Conservation (phyloP, 257 asterid species). For the Vinca minor region DNA sequence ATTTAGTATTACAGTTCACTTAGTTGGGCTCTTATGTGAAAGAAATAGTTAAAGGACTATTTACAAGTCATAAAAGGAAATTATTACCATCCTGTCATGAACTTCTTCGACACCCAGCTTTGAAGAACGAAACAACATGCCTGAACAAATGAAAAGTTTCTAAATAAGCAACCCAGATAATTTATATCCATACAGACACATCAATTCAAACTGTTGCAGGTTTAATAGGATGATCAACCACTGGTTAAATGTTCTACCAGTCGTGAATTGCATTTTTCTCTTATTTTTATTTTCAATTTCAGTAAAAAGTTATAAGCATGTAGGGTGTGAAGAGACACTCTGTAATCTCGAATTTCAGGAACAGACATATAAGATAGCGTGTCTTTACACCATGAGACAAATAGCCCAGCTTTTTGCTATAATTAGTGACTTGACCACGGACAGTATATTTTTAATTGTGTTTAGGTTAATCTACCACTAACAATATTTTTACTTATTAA, state of each 20-base stretch:
- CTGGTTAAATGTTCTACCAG: neutral
- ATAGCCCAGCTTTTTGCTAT: neutral
- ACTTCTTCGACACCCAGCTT: slow-evolving; percentile 89
- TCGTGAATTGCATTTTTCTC: neutral
- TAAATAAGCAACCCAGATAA: neutral
- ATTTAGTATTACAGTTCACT: neutral
- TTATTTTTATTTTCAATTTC: neutral
- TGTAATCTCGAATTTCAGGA: too few species aligned
- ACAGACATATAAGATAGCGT: too few species aligned
- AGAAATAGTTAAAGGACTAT: neutral
- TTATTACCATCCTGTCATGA: slow-evolving; percentile 92
- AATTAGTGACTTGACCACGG: neutral
- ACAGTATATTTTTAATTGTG: neutral
- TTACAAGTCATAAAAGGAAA: slow-evolving; percentile 9
- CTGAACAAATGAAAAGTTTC: slow-evolving; percentile 30
- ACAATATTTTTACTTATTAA: neutral
- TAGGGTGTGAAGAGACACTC: neutral
- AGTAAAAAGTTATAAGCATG: neutral
- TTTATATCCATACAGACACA: neutral
- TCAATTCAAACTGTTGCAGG: neutral
- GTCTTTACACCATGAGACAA: neutral
- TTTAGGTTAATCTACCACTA: neutral
- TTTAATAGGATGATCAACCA: neutral
- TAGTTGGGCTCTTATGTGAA: neutral
- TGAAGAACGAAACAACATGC: slow-evolving; percentile 88